Percentiles rank a stretch among this genome's conserved stretches.
Evolutionary conservation across 2,329 filamentous ascomycete species (phyloP).

Genomic region (Colletotrichum higginsianum): DNA sequence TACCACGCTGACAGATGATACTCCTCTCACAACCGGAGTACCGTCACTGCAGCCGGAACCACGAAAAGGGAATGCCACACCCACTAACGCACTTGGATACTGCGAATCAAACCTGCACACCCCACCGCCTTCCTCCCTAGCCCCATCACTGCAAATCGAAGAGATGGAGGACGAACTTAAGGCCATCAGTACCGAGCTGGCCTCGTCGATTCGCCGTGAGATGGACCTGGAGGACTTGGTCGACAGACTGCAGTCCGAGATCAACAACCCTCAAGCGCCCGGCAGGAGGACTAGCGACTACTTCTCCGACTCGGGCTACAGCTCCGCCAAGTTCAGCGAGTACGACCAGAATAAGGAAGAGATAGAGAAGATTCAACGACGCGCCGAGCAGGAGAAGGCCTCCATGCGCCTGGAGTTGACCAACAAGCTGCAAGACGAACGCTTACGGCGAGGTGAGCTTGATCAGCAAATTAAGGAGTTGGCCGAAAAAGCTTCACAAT

Average conservation of each 20-base stretch:
- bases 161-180: slow-evolving; percentile 96
- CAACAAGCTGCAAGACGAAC: slow-evolving; percentile 89
- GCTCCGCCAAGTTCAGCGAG: slow-evolving; percentile 84
- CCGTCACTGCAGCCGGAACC: slow-evolving; percentile 46
- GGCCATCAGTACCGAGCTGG: slow-evolving; percentile 93
- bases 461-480: slow-evolving; percentile 89
- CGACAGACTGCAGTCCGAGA: slow-evolving; percentile 87
- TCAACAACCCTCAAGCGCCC: slow-evolving; percentile 68
- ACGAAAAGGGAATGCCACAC: slow-evolving; percentile 58
- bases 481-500: slow-evolving; percentile 81
- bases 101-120: slow-evolving; percentile 67
- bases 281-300: slow-evolving; percentile 94
- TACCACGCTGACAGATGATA: slow-evolving; percentile 58
- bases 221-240: slow-evolving; percentile 97
- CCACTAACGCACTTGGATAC: slow-evolving; percentile 63
- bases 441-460: slow-evolving; percentile 79
- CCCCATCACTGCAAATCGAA: slow-evolving; percentile 73
- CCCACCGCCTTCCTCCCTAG: slow-evolving; percentile 57
- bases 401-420: slow-evolving; percentile 85
- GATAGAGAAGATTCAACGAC: slow-evolving; percentile 85
- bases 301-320: slow-evolving; percentile 95
- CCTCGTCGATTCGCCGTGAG: slow-evolving; percentile 91
- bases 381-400: slow-evolving; percentile 92
- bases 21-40: slow-evolving; percentile 44
- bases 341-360: slow-evolving; percentile 76